Conservation (phyloP, 78 protist species). For the Guillardia theta region DNA sequence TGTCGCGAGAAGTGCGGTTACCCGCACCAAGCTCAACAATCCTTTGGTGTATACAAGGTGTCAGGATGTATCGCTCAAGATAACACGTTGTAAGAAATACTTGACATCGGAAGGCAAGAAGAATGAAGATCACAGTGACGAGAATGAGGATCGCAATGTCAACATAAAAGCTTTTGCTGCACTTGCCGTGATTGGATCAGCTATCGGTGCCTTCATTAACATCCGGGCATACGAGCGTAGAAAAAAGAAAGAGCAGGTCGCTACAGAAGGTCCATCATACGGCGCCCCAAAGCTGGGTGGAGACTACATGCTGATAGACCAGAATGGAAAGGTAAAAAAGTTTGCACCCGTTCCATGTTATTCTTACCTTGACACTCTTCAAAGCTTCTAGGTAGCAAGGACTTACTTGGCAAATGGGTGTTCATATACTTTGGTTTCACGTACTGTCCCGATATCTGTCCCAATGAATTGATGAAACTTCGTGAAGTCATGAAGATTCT, state of each 20-base stretch:
- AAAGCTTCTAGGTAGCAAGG: background rate
- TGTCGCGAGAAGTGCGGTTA: too few species aligned
- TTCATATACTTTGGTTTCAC: conserved; percentile 35
- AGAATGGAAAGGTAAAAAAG: background rate
- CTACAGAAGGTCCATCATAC: background rate
- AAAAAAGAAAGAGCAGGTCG: background rate
- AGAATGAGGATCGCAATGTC: too few species aligned
- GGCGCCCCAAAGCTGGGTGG: background rate
- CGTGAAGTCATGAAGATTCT: background rate
- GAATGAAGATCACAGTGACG: too few species aligned
- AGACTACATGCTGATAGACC: background rate
- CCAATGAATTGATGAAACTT: background rate
- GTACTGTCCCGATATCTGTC: conserved; percentile 41
- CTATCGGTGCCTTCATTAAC: background rate
- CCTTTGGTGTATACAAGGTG: too few species aligned
- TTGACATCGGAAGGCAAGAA: too few species aligned
- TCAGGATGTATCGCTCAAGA: too few species aligned
- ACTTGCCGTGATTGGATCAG: background rate
- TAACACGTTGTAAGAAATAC: too few species aligned
- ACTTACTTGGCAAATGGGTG: conserved; percentile 9
- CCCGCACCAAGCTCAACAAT: too few species aligned
- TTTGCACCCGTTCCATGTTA: background rate
- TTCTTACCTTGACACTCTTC: background rate
- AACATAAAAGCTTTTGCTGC: too few species aligned
- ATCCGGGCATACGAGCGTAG: background rate